Conservation (phyloP, 129 eudicot genomes). For the Sambucus nigra region DNA sequence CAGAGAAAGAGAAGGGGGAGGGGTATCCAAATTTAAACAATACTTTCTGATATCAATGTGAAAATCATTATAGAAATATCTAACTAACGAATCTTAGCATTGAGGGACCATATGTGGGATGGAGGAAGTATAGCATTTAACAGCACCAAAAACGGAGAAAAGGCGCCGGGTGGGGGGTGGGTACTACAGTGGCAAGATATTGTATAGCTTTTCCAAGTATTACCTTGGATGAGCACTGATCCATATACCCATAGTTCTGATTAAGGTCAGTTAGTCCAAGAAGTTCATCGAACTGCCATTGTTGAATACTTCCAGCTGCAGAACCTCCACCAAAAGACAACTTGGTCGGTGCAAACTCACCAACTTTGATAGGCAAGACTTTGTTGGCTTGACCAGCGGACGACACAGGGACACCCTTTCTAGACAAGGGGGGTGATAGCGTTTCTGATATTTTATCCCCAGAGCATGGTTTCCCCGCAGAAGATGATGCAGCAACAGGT, state of each 20-base stretch:
- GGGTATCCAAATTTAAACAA: too few relatives aligned
- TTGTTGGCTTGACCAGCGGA: conserved; percentile 27
- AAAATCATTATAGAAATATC: too few relatives aligned
- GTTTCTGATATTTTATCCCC: conserved; percentile 32
- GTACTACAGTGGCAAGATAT: too few relatives aligned
- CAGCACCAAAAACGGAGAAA: too few relatives aligned
- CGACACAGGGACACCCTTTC: conserved; percentile 21
- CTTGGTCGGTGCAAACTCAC: conserved; percentile 30
- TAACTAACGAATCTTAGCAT: too few relatives aligned
- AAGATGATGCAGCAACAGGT: conserved; percentile 46
- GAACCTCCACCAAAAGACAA: conserved; percentile 45
- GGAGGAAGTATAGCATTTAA: too few relatives aligned
- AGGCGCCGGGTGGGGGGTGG: too few relatives aligned
- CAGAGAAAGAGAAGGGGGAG: too few relatives aligned
- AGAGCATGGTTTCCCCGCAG: conserved; percentile 45
- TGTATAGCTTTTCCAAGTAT: too few relatives aligned
- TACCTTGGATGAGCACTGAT: conserved; percentile 71
- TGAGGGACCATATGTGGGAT: too few relatives aligned
- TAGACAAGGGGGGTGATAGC: conserved; percentile 24
- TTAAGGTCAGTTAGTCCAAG: conserved; percentile 48
- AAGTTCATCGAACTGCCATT: conserved; percentile 81
- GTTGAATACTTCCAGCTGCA: conserved; percentile 50
- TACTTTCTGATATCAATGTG: background rate
- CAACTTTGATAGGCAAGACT: conserved; percentile 27
- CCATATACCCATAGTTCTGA: conserved; percentile 47